These are phyloP conservation scores for Pseudopyricularia cyperi DNA, from an alignment of 2,329 filamentous ascomycete genomes.

Conservation along the genomic window DNA sequence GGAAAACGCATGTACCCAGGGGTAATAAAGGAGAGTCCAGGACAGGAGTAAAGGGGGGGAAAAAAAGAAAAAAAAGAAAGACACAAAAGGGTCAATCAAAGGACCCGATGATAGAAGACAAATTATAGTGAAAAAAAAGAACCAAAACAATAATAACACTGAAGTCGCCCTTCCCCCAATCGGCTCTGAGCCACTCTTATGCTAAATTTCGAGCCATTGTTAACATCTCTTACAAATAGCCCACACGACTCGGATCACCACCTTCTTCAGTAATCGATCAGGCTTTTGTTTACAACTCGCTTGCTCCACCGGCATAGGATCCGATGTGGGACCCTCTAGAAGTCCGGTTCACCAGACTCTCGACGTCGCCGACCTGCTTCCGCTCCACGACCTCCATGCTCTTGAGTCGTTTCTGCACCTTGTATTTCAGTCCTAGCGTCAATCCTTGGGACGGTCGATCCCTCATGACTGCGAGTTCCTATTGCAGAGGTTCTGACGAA, in stretches of 20 bases:
- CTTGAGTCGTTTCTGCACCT: constrained; percentile 56
- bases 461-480: constrained; percentile 83
- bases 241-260: not conserved
- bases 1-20: not conserved
- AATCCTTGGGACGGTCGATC: constrained; percentile 55
- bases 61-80: not conserved
- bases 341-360: constrained; percentile 53
- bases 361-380: constrained; percentile 81
- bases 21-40: no score
- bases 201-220: not conserved
- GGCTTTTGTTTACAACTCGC: not conserved
- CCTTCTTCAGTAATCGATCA: not conserved
- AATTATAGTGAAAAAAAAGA: not conserved
- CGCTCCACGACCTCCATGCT: constrained; percentile 69
- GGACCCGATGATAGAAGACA: not conserved
- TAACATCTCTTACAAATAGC: not conserved
- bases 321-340: constrained; percentile 7
- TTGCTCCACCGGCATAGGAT: not conserved
- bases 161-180: no score
- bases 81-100: not conserved
- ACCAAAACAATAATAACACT: not conserved
- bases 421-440: constrained; percentile 41
- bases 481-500: constrained; percentile 93
- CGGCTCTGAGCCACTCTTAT: no score
- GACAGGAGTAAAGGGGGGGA: not conserved